Evolutionary conservation across 768 basidiomycete species (phyloP).

Genomic region (Lentinula sp.): DNA sequence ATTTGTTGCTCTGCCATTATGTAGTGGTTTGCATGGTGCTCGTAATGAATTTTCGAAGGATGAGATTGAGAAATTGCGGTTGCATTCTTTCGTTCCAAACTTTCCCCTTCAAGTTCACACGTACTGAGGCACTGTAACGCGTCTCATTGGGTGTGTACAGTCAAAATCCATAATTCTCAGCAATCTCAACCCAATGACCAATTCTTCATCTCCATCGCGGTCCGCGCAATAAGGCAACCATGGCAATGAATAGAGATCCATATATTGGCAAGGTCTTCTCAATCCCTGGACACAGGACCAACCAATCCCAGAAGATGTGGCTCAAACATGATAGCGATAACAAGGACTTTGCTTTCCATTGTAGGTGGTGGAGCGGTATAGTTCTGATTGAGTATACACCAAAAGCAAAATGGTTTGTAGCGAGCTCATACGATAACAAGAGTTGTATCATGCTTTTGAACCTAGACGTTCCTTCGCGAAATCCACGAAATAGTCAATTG

Average conservation of each 20-base stretch:
- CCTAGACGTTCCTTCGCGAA: slow-evolving; percentile 44
- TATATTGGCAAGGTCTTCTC: background rate
- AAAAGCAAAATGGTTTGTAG: background rate
- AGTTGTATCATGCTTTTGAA: slow-evolving; percentile 4
- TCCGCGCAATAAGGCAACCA: background rate
- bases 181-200: background rate
- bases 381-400: background rate
- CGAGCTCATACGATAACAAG: background rate
- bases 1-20: no score
- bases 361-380: background rate
- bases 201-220: background rate
- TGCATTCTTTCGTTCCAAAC: no score
- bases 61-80: no score
- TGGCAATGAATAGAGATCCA: background rate
- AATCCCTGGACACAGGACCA: background rate
- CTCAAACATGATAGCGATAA: background rate
- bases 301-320: background rate
- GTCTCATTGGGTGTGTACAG: background rate
- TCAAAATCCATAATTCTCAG: background rate
- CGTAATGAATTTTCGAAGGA: no score
- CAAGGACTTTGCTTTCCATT: background rate
- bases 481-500: slow-evolving; percentile 80
- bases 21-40: no score
- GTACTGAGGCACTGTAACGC: background rate
- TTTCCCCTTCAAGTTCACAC: background rate